Evolutionary conservation across 768 basidiomycete genomes (phyloP).

Genomic region (Pulveroboletus sp.): DNA sequence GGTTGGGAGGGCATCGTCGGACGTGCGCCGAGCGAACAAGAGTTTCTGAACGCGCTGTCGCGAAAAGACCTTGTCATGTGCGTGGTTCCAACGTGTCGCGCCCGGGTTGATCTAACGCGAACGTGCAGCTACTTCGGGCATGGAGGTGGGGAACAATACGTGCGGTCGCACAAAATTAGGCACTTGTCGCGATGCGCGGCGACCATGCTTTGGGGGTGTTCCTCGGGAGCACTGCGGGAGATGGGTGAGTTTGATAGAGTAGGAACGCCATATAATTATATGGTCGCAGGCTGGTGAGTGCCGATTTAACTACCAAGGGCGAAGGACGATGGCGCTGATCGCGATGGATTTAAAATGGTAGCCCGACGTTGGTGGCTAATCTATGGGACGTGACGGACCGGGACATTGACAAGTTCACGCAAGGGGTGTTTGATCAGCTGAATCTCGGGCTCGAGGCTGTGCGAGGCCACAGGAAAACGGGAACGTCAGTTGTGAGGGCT

Average conservation of each 20-base stretch:
- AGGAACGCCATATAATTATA: conserved; percentile 92
- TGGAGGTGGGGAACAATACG: conserved; percentile 92
- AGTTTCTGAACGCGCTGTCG: conserved; percentile 69
- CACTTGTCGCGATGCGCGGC: conserved; percentile 83
- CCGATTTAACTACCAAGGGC: background rate
- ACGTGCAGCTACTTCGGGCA: conserved; percentile 88
- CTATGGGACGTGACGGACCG: conserved; percentile 98
- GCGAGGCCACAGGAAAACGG: background rate
- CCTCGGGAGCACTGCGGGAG: conserved; percentile 81
- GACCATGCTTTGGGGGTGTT: conserved; percentile 99
- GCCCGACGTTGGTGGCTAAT: conserved; percentile 90
- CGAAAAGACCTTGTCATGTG: conserved; percentile 87
- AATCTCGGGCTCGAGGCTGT: conserved; percentile 40
- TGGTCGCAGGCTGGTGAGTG: conserved; percentile 94
- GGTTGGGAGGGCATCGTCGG: conserved; percentile 88
- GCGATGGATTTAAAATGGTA: conserved; percentile 26
- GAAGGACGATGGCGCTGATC: background rate
- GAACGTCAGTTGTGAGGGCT: conserved; percentile 62
- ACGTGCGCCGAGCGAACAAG: conserved; percentile 74
- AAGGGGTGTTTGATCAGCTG: conserved; percentile 74
- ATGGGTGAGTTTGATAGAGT: conserved; percentile 93
- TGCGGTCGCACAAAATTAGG: conserved; percentile 81
- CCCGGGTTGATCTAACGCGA: background rate
- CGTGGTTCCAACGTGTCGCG: conserved; percentile 33
- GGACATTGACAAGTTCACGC: conserved; percentile 92